Base-by-base conservation (phyloP, 768 basidiomycete genomes). In the Ephemerocybe angulata region DNA sequence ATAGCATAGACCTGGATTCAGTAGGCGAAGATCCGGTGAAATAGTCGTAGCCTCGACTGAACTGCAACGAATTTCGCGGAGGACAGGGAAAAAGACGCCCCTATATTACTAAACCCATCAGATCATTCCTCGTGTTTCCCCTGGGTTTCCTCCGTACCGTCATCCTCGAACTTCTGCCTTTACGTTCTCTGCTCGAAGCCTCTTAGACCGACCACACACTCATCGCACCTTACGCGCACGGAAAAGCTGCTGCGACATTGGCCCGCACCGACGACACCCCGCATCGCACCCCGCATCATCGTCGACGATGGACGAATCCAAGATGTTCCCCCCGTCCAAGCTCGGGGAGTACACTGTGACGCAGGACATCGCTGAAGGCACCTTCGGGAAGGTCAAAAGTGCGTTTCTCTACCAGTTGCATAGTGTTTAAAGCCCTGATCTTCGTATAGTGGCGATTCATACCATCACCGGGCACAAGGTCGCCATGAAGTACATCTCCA, bases 381-480 rank as follows among this genome's bases (percentile, higher is more conserved):
- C 93, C 11, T 99, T 98, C 75, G 97, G 96, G 53, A 98, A 97
- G 74, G 97, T 99, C 68, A 98, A 98, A 80, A 91, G 96, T 97
- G 71, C 70, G 93, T 84, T 22, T 21, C n/a, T 22, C 17, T 17
- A 28, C 46, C 44, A 19, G 55, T 53, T 57, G 43, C 51, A 50
- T 52, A 35, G 22, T 8, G 17, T 41, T 46, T 33, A 59, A 60
- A 57, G 24, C 24, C 31, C 56, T 29, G 54, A 30, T 52, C 61
- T 54, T 53, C 33, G 53, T 54, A 29, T 59, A 98, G 95, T 95
- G 83, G 96, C 94, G 38, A 84, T 83, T 11, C 96, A 99, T 71
- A 89, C 88, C 53, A 82, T 98, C 63, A 98, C 97, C 1, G 93
- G 95, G 3, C 93, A 97, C 65, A 85, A 86, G 63, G 96, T 99